These are phyloP conservation scores for Eucalyptus regnans DNA, from an alignment of 345 rosid genomes.

Conservation along the genomic window DNA sequence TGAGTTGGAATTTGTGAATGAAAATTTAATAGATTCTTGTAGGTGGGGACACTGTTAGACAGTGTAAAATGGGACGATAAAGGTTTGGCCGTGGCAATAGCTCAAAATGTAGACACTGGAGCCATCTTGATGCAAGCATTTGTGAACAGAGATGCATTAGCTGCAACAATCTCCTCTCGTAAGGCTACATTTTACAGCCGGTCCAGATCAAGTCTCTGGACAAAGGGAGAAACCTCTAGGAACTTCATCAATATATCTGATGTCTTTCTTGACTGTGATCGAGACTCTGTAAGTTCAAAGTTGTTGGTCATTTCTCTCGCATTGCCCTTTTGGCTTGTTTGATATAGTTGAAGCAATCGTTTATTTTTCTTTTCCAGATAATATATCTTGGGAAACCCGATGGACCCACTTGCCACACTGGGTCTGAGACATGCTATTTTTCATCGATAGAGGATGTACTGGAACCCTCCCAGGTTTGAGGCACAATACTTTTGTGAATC, in stretches of 20 bases:
- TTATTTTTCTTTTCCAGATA: constrained; percentile 32
- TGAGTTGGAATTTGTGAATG: not conserved
- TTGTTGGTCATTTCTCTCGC: not conserved
- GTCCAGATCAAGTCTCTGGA: constrained; percentile 79
- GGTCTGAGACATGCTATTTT: constrained; percentile 80
- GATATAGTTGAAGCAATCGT: not conserved
- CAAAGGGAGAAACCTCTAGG: constrained; percentile 86
- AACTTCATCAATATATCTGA: constrained; percentile 75
- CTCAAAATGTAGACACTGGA: constrained; percentile 86
- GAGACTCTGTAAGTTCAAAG: constrained; percentile 58
- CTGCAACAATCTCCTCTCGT: constrained; percentile 48
- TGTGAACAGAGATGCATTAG: constrained; percentile 67
- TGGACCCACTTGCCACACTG: constrained; percentile 96
- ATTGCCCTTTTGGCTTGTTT: not conserved
- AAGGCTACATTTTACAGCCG: constrained; percentile 95
- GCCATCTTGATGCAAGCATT: constrained; percentile 96
- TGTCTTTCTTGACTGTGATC: constrained; percentile 70
- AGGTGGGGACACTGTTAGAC: constrained; percentile 67
- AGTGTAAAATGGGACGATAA: constrained; percentile 85
- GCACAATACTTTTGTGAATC: not conserved
- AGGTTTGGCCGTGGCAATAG: constrained; percentile 94
- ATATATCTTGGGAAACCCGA: constrained; percentile 87
- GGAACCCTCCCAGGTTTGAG: constrained; percentile 37
- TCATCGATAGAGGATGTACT: constrained; percentile 35
- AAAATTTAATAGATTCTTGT: not conserved